These are phyloP conservation scores for Zalaria obscura DNA, from an alignment of 2,329 filamentous ascomycete species.

Conservation along the genomic window DNA sequence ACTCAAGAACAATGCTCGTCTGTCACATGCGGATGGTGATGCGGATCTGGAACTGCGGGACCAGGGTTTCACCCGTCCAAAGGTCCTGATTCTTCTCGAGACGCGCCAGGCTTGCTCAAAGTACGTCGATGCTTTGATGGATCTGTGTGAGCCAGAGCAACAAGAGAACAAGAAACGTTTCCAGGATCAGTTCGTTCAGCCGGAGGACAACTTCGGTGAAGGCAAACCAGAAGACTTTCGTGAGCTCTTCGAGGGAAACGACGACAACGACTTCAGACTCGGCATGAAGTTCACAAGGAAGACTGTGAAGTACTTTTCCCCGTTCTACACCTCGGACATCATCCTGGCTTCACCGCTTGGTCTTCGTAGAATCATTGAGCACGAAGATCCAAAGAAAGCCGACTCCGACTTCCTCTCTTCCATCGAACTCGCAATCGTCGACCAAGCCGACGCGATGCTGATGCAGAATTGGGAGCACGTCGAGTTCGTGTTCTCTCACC, in stretches of 20 bases:
- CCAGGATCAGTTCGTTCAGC: slow-evolving; percentile 63
- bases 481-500: slow-evolving; percentile 77
- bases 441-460: slow-evolving; percentile 82
- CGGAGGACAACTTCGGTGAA: slow-evolving; percentile 52
- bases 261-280: slow-evolving; percentile 92
- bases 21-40: slow-evolving; percentile 51
- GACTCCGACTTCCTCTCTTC: slow-evolving; percentile 90
- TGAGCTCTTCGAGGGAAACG: slow-evolving; percentile 84
- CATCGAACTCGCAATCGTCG: slow-evolving; percentile 77
- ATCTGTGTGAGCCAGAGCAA: slow-evolving; percentile 68
- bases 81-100: slow-evolving; percentile 79
- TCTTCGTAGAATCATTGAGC: slow-evolving; percentile 77
- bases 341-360: slow-evolving; percentile 84
- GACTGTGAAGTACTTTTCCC: slow-evolving; percentile 84
- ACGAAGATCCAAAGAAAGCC: slow-evolving; percentile 52
- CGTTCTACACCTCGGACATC: slow-evolving; percentile 94
- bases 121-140: slow-evolving; percentile 62
- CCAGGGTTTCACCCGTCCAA: slow-evolving; percentile 90
- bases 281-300: slow-evolving; percentile 97
- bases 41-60: slow-evolving; percentile 60
- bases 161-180: slow-evolving; percentile 94
- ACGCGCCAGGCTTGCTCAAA: slow-evolving; percentile 76
- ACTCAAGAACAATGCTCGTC: slow-evolving; percentile 77
- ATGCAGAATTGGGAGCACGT: slow-evolving; percentile 99
- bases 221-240: slow-evolving; percentile 76